These are phyloP conservation scores for Sordariomycetes sp. DNA, from an alignment of 2,329 filamentous ascomycete species.

Conservation along the genomic window DNA sequence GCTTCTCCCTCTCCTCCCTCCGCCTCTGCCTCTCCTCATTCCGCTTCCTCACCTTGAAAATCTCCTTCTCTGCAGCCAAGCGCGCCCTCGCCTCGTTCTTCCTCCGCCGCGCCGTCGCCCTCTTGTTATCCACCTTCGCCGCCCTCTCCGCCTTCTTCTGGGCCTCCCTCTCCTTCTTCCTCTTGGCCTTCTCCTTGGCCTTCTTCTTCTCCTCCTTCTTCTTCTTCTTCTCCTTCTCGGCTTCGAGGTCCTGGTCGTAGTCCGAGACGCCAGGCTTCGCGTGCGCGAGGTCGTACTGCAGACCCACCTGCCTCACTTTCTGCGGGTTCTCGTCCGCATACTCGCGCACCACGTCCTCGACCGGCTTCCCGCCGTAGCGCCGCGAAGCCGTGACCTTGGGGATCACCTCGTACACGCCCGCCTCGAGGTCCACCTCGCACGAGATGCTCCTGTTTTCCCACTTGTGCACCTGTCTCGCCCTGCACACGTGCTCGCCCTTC, in stretches of 20 bases:
- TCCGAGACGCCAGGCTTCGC: slow-evolving; percentile 40
- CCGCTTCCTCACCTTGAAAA: slow-evolving; percentile 13
- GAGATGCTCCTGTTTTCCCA: slow-evolving; percentile 50
- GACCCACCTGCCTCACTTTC: slow-evolving; percentile 48
- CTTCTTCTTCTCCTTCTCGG: slow-evolving; percentile 13
- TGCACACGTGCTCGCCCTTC: slow-evolving; percentile 17
- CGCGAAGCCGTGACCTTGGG: slow-evolving; percentile 50
- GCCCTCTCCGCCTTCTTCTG: slow-evolving; percentile 1
- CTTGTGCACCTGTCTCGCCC: slow-evolving; percentile 17
- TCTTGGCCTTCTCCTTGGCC: slow-evolving; percentile 13
- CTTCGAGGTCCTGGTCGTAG: slow-evolving; percentile 25
- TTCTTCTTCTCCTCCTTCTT: slow-evolving; percentile 14
- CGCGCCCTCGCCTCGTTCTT: slow-evolving; percentile 4
- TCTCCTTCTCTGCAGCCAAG: slow-evolving; percentile 2
- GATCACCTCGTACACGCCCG: slow-evolving; percentile 54
- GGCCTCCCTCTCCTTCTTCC: slow-evolving; percentile 9
- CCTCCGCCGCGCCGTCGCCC: neutral
- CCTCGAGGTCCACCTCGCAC: slow-evolving; percentile 57
- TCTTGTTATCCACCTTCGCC: slow-evolving; percentile 1
- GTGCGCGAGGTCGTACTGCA: slow-evolving; percentile 48
- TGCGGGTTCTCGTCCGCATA: slow-evolving; percentile 34
- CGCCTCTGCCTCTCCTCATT: slow-evolving; percentile 11
- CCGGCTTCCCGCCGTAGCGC: slow-evolving; percentile 27
- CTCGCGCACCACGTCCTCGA: slow-evolving; percentile 45
- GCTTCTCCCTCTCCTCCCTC: slow-evolving; percentile 8